Evolutionary conservation across 2,329 filamentous ascomycete genomes (phyloP), one percentile per base, ranked within the genome.

Genomic region (Ophiocordyceps camponoti-floridani): DNA sequence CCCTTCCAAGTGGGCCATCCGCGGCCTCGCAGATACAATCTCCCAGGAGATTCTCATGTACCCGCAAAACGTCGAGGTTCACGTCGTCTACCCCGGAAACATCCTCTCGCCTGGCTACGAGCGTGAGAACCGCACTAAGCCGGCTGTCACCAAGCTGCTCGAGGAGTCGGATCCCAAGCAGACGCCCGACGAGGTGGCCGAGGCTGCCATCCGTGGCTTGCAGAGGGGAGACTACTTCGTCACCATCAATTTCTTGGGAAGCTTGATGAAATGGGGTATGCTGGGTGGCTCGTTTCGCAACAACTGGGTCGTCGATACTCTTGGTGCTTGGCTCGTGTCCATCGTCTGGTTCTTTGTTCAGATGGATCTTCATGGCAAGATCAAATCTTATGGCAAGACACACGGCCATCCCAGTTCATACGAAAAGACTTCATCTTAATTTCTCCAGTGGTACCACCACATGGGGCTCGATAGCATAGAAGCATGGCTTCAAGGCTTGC

Each of bases 11-110:
- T 79, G 80, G 45, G 91, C 91, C 1, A 69, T 98, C 51, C 79
- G 86, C 47, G 81, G 78, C 14, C 70, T 98, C 13, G 82, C 83
- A 45, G 91, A 98, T 58, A 81, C 79, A 0, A 68, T 98, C 43
- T 77, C 77, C 19, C 84, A 89, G 56, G 91, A 98, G 63, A 67
- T 93, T 40, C 69, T 86, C 54, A 67, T 95, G 44, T 98, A 96
- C 67, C 87, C 88, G 41, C 81, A 81, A 44, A 75, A 81, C 40
- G 79, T 96, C 45, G 77, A 82, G 53, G 70, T 95, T 18, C 85
- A 94, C 55, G 73, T 85, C 40, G 76, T 96, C 12, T 84, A 79
- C 54, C 91, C 91, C 0, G 89, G 83, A 44, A 85, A 82, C 3
- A 96, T 98, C 50, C 69, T 77, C 13, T 80, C 75, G 6, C 79